Percentiles rank a stretch among this genome's conserved stretches.
Evolutionary conservation across 768 basidiomycete species (phyloP).

Genomic region (Boletellus emodensis): DNA sequence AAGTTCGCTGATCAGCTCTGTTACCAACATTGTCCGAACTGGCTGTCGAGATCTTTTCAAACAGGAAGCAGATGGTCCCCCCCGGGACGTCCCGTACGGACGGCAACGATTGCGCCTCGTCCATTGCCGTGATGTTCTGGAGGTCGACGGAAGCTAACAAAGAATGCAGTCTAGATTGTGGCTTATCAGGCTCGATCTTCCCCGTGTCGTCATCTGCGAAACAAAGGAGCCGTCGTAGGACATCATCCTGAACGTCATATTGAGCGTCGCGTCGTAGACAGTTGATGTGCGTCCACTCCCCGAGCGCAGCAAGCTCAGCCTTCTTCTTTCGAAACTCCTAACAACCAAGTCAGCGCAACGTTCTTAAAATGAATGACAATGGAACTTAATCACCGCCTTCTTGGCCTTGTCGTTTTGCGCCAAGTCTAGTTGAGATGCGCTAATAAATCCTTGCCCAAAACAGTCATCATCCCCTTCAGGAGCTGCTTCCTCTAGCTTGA

Average conservation of each 20-base stretch:
- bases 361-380: neutral
- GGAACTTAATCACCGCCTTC: constrained; percentile 41
- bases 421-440: constrained; percentile 58
- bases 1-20: neutral
- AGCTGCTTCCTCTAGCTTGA: constrained; percentile 25
- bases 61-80: constrained; percentile 73
- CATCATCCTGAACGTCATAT: constrained; percentile 58
- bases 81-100: constrained; percentile 51
- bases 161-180: constrained; percentile 28
- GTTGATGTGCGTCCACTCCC: constrained; percentile 84
- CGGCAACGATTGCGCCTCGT: constrained; percentile 29
- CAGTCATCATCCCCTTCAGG: constrained; percentile 28
- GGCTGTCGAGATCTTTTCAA: constrained; percentile 51
- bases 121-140: constrained; percentile 40
- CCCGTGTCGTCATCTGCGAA: constrained; percentile 15
- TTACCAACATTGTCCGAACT: constrained; percentile 6
- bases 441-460: constrained; percentile 50
- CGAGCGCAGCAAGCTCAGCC: constrained; percentile 63
- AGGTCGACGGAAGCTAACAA: constrained; percentile 46
- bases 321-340: constrained; percentile 70
- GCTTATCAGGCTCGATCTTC: constrained; percentile 5
- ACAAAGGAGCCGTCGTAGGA: constrained; percentile 50
- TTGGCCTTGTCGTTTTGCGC: constrained; percentile 45
- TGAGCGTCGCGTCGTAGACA: constrained; percentile 48
- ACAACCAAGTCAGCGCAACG: neutral